Evolutionary conservation across 1,284 basidiomycete genomes (phyloP).

Genomic region (Spongispora temasekensis): DNA sequence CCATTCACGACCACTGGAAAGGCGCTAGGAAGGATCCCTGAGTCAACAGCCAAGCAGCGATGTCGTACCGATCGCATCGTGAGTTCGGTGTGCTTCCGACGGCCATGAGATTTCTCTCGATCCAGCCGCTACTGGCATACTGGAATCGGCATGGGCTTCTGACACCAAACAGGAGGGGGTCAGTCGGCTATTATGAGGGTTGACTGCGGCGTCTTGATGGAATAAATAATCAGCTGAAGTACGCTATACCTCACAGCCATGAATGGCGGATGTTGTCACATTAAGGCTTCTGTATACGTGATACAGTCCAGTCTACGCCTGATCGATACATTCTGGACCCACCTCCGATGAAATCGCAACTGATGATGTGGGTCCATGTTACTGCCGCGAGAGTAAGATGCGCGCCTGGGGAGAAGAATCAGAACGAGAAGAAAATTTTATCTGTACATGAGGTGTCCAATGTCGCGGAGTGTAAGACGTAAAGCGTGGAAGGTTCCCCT

Average conservation of each 20-base stretch:
- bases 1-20: no score
- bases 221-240: not conserved
- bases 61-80: not conserved
- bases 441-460: not conserved
- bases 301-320: not conserved
- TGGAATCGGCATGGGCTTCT: not conserved
- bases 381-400: not conserved
- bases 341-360: not conserved
- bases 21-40: no score
- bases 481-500: slow-evolving; percentile 3
- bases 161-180: not conserved
- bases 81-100: not conserved
- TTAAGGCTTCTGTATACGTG: not conserved
- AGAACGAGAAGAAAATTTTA: slow-evolving; percentile 5
- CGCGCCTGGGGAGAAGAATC: no score
- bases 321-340: not conserved
- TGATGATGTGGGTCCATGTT: not conserved
- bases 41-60: no score
- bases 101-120: slow-evolving; percentile 1
- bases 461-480: not conserved
- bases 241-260: not conserved
- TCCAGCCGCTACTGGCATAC: not conserved
- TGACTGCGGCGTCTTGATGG: not conserved
- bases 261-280: not conserved
- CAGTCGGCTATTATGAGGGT: slow-evolving; percentile 7